Percentiles rank a stretch among this genome's conserved stretches.
Conservation (phyloP, 768 basidiomycete genomes). For the Paxillus involutus region DNA sequence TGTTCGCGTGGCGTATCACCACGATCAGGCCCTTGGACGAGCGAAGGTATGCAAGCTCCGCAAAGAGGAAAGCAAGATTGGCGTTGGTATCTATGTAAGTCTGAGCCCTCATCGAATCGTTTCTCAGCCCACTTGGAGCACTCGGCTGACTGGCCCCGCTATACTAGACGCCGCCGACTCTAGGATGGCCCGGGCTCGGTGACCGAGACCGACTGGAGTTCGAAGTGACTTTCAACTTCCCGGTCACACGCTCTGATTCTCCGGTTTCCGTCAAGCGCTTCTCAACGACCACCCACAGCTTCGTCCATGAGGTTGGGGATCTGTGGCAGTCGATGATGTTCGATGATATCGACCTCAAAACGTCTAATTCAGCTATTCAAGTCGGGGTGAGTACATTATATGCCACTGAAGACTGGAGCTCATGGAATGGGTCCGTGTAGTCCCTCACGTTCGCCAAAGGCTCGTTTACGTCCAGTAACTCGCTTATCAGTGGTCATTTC, state of each 20-base stretch:
- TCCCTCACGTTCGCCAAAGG: constrained; percentile 27
- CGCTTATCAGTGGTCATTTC: constrained; percentile 37
- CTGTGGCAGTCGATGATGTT: constrained; percentile 30
- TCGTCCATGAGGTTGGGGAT: constrained; percentile 27
- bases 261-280: constrained; percentile 29
- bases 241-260: constrained; percentile 8
- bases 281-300: constrained; percentile 28
- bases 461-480: constrained; percentile 31
- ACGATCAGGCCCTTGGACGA: constrained; percentile 19
- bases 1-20: constrained; percentile 30
- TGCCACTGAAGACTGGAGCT: not conserved
- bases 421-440: constrained; percentile 17
- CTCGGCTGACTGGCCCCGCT: not conserved
- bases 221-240: constrained; percentile 30
- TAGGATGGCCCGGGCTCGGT: not conserved
- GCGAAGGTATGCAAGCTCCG: constrained; percentile 33
- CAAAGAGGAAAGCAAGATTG: constrained; percentile 25
- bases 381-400: constrained; percentile 24
- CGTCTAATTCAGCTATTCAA: constrained; percentile 26
- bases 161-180: constrained; percentile 21
- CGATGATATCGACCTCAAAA: constrained; percentile 18
- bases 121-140: not conserved
- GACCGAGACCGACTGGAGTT: constrained; percentile 23
- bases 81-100: constrained; percentile 40
- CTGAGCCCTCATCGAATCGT: not conserved